phyloP scores from a whole-genome alignment of 768 basidiomycete species.

The Mycena maculata region DNA sequence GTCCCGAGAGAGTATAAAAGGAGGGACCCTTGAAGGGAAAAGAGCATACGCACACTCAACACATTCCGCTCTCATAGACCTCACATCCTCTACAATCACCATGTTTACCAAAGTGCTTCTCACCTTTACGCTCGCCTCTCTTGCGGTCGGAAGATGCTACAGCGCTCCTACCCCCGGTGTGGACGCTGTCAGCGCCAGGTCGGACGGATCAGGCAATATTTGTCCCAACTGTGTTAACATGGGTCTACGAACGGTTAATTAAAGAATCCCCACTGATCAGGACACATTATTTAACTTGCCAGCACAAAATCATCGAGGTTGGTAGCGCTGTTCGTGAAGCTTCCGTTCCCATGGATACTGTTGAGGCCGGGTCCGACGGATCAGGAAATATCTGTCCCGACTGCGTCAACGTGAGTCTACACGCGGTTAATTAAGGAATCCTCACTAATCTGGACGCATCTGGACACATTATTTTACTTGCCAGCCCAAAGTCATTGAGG shows the following conservation, averaged over 20 bases:
- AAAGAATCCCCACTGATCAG: not conserved
- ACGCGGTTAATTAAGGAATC: too few species aligned
- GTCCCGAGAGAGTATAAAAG: not conserved
- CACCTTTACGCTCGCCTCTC: not conserved
- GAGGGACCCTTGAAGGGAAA: not conserved
- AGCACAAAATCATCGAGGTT: not conserved
- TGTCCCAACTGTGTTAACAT: not conserved
- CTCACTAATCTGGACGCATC: too few species aligned
- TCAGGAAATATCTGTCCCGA: too few species aligned
- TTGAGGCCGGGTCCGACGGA: too few species aligned
- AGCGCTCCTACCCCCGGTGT: not conserved
- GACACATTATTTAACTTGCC: not conserved
- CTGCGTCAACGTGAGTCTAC: too few species aligned
- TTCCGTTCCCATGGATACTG: too few species aligned
- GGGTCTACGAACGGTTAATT: not conserved
- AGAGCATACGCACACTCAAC: not conserved
- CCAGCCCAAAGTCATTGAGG: too few species aligned
- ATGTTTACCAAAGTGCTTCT: not conserved
- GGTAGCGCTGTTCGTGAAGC: too few species aligned
- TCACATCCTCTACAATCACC: not conserved
- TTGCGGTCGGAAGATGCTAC: not conserved
- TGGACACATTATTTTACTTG: too few species aligned
- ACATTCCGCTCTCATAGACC: not conserved
- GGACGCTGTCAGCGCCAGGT: not conserved
- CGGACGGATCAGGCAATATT: not conserved